These are phyloP conservation scores for Crithidia fasciculata DNA, from an alignment of 208 protist species.

Conservation along the genomic window DNA sequence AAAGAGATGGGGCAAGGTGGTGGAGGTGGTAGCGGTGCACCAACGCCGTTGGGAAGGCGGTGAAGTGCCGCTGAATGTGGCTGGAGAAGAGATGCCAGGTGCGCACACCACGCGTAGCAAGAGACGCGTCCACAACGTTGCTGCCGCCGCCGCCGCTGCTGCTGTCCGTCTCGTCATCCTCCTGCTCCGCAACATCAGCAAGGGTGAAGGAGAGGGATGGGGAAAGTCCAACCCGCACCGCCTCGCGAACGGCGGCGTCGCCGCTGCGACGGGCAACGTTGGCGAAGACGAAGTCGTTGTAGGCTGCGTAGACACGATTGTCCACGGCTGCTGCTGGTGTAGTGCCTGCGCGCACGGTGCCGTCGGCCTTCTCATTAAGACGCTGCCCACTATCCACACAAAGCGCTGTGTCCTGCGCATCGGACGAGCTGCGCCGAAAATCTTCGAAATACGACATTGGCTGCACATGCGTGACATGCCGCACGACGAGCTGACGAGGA, in stretches of 20 bases:
- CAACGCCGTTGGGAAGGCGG: conserved; percentile 83
- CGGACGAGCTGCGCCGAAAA: not conserved
- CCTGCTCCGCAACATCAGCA: conserved; percentile 16
- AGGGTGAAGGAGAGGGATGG: conserved; percentile 37
- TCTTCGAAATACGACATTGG: conserved; percentile 42
- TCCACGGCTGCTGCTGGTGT: not conserved
- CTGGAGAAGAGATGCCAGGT: conserved; percentile 76
- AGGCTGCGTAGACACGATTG: not conserved
- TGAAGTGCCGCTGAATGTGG: conserved; percentile 50
- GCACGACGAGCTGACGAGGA: conserved; percentile 40
- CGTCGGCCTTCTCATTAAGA: no score
- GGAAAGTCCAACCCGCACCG: conserved; percentile 15
- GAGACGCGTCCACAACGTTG: not conserved
- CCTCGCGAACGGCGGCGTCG: no score
- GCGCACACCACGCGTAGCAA: not conserved
- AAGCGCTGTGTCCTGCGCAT: no score
- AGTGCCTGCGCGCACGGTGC: not conserved
- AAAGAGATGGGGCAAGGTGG: conserved; percentile 59
- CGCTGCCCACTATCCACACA: no score
- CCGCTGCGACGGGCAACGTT: not conserved
- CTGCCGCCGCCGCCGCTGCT: not conserved
- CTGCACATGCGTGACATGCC: conserved; percentile 55
- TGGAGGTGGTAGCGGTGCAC: conserved; percentile 85
- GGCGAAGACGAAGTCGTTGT: conserved; percentile 16
- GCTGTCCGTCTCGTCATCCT: not conserved